phyloP scores from a whole-genome alignment of 1,284 basidiomycete species.

The Microbotryum violaceum region DNA sequence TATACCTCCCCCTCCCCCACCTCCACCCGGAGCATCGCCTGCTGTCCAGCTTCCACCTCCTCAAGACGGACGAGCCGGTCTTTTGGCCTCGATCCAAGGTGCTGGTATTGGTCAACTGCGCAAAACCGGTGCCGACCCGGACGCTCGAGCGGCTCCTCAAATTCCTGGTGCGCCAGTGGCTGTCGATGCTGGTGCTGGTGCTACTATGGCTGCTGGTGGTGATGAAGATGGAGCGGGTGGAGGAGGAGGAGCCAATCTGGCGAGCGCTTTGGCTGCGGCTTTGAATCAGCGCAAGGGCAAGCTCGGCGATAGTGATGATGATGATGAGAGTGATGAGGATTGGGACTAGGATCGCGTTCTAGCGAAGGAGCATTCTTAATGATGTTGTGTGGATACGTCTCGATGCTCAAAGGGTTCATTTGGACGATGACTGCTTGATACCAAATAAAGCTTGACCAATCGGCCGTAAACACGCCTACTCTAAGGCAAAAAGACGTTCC shows the following conservation, averaged over 20 bases:
- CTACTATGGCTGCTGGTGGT: slow-evolving; percentile 30
- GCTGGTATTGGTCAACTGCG: slow-evolving; percentile 62
- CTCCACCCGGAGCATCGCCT: slow-evolving; percentile 3
- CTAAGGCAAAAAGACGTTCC: too few relatives aligned
- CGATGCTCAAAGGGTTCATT: too few relatives aligned
- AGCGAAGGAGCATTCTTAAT: not conserved
- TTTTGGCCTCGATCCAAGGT: slow-evolving; percentile 62
- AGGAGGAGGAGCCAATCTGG: slow-evolving; percentile 51
- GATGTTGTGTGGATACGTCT: not conserved
- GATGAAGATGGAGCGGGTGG: slow-evolving; percentile 35
- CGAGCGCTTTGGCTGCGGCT: slow-evolving; percentile 59
- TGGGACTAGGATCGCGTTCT: slow-evolving; percentile 53
- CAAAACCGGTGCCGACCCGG: slow-evolving; percentile 44
- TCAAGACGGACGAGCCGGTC: slow-evolving; percentile 47
- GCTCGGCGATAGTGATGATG: slow-evolving; percentile 80
- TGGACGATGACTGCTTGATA: too few relatives aligned
- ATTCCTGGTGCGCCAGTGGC: slow-evolving; percentile 43
- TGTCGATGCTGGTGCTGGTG: slow-evolving; percentile 46
- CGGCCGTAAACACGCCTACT: too few relatives aligned
- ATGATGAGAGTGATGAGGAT: slow-evolving; percentile 79
- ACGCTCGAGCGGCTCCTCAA: slow-evolving; percentile 32
- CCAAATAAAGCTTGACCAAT: too few relatives aligned
- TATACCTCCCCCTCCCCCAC: slow-evolving; percentile 12
- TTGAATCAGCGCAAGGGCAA: slow-evolving; percentile 74
- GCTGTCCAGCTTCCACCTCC: not conserved